Percentiles rank a stretch among this genome's conserved stretches.
Evolutionary conservation across 306 rosid species (phyloP).

Genomic region (Rosa rugosa): DNA sequence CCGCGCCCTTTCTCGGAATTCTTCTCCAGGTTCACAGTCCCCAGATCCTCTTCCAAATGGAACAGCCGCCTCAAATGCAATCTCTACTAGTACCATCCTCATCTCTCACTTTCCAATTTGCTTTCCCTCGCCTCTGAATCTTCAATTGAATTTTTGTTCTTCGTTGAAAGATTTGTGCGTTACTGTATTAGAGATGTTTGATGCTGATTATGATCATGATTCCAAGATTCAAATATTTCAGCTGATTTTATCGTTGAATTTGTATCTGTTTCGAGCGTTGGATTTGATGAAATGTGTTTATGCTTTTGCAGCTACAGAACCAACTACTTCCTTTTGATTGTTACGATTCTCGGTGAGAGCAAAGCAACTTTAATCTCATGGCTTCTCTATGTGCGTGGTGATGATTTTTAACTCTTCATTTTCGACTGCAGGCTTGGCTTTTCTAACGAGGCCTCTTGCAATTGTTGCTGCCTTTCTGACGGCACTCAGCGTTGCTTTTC

Average conservation of each 20-base stretch:
- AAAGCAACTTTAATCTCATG: background rate
- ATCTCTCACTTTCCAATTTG: too few relatives aligned
- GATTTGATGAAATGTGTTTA: background rate
- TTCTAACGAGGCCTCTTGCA: constrained; percentile 80
- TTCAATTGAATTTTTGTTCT: background rate
- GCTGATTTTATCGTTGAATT: background rate
- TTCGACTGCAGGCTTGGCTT: constrained; percentile 73
- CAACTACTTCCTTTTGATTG: constrained; percentile 87
- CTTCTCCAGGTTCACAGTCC: constrained; percentile 86
- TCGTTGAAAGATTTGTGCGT: background rate
- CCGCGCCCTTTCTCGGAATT: constrained; percentile 94
- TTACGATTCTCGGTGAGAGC: constrained; percentile 85
- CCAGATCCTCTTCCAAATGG: constrained; percentile 86
- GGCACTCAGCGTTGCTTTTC: constrained; percentile 84
- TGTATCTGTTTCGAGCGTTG: background rate
- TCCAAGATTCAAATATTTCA: background rate
- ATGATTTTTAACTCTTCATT: constrained; percentile 2
- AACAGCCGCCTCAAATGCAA: constrained; percentile 98
- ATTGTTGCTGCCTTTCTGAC: constrained; percentile 79
- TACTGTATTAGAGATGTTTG: background rate
- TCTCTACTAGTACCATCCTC: constrained; percentile 70
- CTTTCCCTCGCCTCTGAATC: background rate
- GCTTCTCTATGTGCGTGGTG: background rate
- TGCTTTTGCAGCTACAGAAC: constrained; percentile 78
- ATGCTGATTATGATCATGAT: background rate